Conservation (phyloP, 306 rosid species). For the Arachis stenosperma region DNA sequence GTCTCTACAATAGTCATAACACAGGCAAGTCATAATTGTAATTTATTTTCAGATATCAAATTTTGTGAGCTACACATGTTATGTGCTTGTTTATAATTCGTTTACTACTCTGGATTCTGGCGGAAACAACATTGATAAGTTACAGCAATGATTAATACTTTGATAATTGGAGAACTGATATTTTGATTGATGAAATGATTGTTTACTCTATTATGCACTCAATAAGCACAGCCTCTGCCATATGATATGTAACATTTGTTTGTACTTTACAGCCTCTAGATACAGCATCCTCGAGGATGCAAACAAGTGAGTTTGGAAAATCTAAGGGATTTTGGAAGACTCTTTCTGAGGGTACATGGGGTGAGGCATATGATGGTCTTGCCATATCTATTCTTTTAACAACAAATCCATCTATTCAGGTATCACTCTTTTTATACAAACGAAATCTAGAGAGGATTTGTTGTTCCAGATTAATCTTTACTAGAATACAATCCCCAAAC, state of each 20-base stretch:
- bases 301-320: slow-evolving; percentile 95
- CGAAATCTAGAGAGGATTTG: slow-evolving; percentile 25
- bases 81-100: slow-evolving; percentile 4
- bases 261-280: slow-evolving; percentile 79
- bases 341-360: slow-evolving; percentile 81
- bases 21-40: slow-evolving; percentile 53
- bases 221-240: neutral
- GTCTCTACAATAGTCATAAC: slow-evolving; percentile 79
- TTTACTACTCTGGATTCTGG: neutral
- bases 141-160: too few species aligned
- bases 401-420: slow-evolving; percentile 94
- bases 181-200: too few species aligned
- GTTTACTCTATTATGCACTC: too few species aligned
- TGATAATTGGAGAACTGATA: too few species aligned
- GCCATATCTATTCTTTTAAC: slow-evolving; percentile 94
- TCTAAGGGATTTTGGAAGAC: slow-evolving; percentile 93
- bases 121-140: neutral
- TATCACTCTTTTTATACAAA: slow-evolving; percentile 39
- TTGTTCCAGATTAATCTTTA: slow-evolving; percentile 27
- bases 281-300: slow-evolving; percentile 90
- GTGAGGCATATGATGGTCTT: slow-evolving; percentile 89
- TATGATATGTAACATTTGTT: slow-evolving; percentile 34
- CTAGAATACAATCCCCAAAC: slow-evolving; percentile 19
- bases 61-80: neutral
- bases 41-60: slow-evolving; percentile 10